Evolutionary conservation across 148 eudicot genomes (phyloP).

Genomic region (Vaccinium myrtillus): DNA sequence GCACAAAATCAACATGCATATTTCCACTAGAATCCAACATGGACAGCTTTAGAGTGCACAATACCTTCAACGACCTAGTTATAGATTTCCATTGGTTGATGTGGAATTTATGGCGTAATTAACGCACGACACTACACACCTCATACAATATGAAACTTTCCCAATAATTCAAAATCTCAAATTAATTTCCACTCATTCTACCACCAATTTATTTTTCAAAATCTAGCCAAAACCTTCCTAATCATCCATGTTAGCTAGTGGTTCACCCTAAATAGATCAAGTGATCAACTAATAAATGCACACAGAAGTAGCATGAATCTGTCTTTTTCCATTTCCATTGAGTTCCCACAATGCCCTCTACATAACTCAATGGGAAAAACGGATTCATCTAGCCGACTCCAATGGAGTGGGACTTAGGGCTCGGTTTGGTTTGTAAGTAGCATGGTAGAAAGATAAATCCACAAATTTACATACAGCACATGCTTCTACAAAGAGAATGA

Average conservation of each 20-base stretch:
- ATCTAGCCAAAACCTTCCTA: neutral
- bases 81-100: neutral
- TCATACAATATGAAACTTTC: neutral
- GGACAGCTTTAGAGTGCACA: neutral
- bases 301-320: neutral
- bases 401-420: no score
- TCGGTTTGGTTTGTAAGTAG: no score
- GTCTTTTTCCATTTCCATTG: no score
- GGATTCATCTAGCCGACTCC: no score
- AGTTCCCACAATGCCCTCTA: no score
- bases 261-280: slow-evolving; percentile 6
- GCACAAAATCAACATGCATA: slow-evolving; percentile 18
- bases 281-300: neutral
- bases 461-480: neutral
- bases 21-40: neutral
- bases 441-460: neutral
- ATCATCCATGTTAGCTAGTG: neutral
- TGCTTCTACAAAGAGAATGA: neutral
- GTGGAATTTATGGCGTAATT: neutral
- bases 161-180: neutral
- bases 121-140: neutral
- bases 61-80: neutral
- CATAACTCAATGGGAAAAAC: no score
- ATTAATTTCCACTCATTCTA: neutral
- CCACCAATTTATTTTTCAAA: neutral